Base-by-base conservation (phyloP, 2,329 filamentous ascomycete genomes). In the Exophiala sideris region DNA sequence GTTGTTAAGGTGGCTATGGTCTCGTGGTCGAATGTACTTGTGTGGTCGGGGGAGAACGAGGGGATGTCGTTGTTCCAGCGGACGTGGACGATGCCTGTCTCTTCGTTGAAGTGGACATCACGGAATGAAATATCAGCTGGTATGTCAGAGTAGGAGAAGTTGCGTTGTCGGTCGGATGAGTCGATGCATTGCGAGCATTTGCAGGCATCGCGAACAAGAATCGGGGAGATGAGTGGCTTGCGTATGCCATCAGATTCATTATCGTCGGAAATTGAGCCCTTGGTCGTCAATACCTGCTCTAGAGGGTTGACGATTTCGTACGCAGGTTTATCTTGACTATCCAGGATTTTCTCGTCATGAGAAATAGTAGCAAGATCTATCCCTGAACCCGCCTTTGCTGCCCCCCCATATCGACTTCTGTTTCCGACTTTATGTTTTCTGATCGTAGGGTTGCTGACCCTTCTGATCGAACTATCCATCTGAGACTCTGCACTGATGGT, bases 91-190 rank as follows among this genome's bases (percentile, higher is more conserved):
- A 72, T 70, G 7, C 75, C 76, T 14, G 76, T 70, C 0, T 71
- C 62, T 12, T 68, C 65, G 16, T 73, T 62, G 48, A 70, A 64
- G 32, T 69, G 57, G 33, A 76, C 56, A 20, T 69, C 55, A 34
- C 68, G 64, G 3, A 73, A 68, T 11, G 61, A 47, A 44, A 85
- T 79, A 32, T 74, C 57, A 7, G 62, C 29, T 0, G 84, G 81
- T 39, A 90, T 84, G 48, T 89, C 84, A 16, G 76, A 75, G 1
- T 84, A 85, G 50, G 80, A 79, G 68, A 88, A 88, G 35, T 70
- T 79, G 66, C 83, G 82, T 58, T 85, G 82, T 41, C 81, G 81
- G 1, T 83, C 84, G n/a, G 79, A 73, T 1, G 73, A 71, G 57
- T 84, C 79, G 48, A 80, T 73, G 65, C 83, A 86, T 9, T 62